Base-by-base conservation (phyloP, 805 yeast genomes). In the Barnettozyma botsteinii region DNA sequence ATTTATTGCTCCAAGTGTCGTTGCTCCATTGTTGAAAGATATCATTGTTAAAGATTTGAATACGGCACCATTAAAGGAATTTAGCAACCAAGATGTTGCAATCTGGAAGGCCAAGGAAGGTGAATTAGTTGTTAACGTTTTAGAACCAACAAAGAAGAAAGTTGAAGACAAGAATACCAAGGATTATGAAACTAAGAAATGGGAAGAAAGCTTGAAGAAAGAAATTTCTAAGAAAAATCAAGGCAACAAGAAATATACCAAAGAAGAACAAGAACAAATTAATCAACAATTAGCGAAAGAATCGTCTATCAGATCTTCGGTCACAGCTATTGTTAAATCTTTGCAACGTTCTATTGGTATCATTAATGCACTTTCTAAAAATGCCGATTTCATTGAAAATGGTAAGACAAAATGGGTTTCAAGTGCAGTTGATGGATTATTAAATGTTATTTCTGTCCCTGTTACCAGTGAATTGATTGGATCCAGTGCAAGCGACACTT, bases 131-230 rank as follows among this genome's bases (percentile, higher is more conserved):
- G 61, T 79, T 15, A 79, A 85, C 53, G 77, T 85, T 5, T 59
- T 85, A 35, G 73, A 70, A 27, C 55, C 55, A 21, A 64, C 63
- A 40, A 72, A 67, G 53, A 64, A 66, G 24, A 61, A 62, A 25
- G 66, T 63, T 5, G 76, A 77, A 12, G 76, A 77, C 55, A 85
- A 84, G 57, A 85, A 85, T 56, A 66, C 85, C 1, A 88, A 81
- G 55, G 96, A 88, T 53, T 86, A 86, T 52, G 95, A 83, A 52
- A 83, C 89, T 2, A 65, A 75, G 43, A 79, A 85, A 58, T 91
- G 98, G 98, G 98, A 93, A 56, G 88, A 81, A 50, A 74, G 75
- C 37, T 73, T 93, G 24, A 77, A 91, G 52, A 77, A 78, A 47
- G 91, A 87, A 53, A 67, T 88, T 27, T 79, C 82, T 1, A 69